Percentiles rank a stretch among this genome's conserved stretches.
Conservation (phyloP, 2,329 filamentous ascomycete species). For the Trichoderma endophyticum region DNA sequence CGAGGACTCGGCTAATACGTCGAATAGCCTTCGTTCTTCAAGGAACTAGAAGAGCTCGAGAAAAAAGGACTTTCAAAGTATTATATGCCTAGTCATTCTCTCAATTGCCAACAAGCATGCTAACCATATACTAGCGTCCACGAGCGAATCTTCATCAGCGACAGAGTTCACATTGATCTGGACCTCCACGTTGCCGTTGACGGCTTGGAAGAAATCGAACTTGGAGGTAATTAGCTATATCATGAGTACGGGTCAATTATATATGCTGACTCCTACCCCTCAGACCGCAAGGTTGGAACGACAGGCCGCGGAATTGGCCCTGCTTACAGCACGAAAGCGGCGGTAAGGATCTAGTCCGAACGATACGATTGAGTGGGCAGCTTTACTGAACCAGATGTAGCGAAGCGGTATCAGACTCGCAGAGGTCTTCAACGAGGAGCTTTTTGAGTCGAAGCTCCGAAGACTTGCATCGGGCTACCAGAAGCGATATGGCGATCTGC, state of each 20-base stretch:
- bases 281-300: conserved; percentile 34
- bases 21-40: conserved; percentile 52
- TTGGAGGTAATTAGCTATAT: conserved; percentile 33
- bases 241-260: background rate
- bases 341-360: conserved; percentile 15
- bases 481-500: conserved; percentile 65
- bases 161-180: conserved; percentile 62
- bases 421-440: conserved; percentile 64
- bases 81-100: conserved; percentile 19
- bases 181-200: conserved; percentile 66
- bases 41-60: conserved; percentile 40
- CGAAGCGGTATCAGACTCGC: conserved; percentile 64
- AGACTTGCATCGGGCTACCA: conserved; percentile 56
- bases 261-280: background rate
- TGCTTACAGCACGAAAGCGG: conserved; percentile 32
- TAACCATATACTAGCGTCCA: conserved; percentile 27
- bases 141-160: conserved; percentile 59
- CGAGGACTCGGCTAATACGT: conserved; percentile 55
- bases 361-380: background rate
- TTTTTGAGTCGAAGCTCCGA: conserved; percentile 65
- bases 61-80: conserved; percentile 24
- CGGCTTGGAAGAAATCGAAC: conserved; percentile 60
- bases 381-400: conserved; percentile 30
- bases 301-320: conserved; percentile 41
- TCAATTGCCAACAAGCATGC: conserved; percentile 31